Evolutionary conservation across 2,329 filamentous ascomycete species (phyloP).

Genomic region (Microascus cirrosus): DNA sequence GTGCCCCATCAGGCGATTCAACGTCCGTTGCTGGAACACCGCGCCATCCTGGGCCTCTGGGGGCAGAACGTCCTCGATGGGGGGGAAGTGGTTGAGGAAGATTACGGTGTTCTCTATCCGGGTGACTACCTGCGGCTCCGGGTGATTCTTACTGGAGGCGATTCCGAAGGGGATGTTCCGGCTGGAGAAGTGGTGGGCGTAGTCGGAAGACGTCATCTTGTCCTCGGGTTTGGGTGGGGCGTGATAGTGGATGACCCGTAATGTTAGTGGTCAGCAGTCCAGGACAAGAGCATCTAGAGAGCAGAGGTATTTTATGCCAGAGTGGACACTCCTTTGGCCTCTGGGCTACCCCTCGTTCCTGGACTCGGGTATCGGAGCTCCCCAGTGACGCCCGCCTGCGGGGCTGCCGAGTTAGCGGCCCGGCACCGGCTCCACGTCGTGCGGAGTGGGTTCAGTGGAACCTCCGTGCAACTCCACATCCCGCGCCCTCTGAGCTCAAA

Average conservation of each 20-base stretch:
- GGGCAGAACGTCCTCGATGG: conserved; percentile 37
- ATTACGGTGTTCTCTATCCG: conserved; percentile 28
- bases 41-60: not conserved
- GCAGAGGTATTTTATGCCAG: conserved; percentile 34
- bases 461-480: conserved; percentile 32
- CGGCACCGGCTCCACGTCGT: conserved; percentile 38
- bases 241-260: not conserved
- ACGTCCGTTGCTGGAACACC: not conserved
- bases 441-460: conserved; percentile 24
- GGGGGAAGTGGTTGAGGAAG: conserved; percentile 55
- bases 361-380: conserved; percentile 10
- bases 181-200: conserved; percentile 44
- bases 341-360: conserved; percentile 9
- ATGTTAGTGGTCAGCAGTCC: not conserved
- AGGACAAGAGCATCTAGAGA: not conserved
- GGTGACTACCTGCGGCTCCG: conserved; percentile 42
- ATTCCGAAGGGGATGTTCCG: conserved; percentile 68
- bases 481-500: conserved; percentile 41
- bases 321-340: conserved; percentile 9
- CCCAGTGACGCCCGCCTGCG: conserved; percentile 19
- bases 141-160: conserved; percentile 46
- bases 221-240: not conserved
- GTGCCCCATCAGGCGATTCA: not conserved
- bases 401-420: conserved; percentile 35
- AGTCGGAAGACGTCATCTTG: conserved; percentile 5